Percentiles rank a stretch among this genome's conserved stretches.
Conservation (phyloP, 2,329 filamentous ascomycete species). For the Venturia pyrina region DNA sequence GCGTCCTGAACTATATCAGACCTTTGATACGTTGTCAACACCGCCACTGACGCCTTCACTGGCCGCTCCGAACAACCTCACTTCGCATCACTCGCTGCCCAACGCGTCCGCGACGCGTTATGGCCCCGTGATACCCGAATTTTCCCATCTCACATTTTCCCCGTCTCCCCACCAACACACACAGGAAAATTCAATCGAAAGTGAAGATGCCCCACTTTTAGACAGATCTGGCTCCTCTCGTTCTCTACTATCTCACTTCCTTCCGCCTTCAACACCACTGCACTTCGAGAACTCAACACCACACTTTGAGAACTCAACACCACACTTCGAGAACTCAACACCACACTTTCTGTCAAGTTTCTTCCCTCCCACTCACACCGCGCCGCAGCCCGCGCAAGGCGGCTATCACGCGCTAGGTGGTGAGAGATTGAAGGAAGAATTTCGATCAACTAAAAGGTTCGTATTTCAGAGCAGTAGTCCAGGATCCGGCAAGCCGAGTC, state of each 20-base stretch:
- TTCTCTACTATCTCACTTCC: neutral
- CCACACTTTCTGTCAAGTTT: neutral
- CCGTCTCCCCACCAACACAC: neutral
- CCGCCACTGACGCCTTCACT: constrained; percentile 10
- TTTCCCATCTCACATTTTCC: neutral
- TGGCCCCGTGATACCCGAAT: neutral
- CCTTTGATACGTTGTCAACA: constrained; percentile 1
- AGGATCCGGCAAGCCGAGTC: neutral
- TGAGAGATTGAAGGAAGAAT: neutral
- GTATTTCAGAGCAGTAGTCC: neutral
- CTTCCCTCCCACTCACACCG: neutral
- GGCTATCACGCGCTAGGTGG: neutral
- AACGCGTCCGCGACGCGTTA: neutral
- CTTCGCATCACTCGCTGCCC: neutral
- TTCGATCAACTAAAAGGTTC: neutral
- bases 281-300: neutral
- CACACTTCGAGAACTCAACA: neutral
- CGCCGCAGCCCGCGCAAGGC: neutral
- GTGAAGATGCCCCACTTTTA: neutral
- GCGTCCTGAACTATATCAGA: neutral
- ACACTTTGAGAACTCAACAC: neutral
- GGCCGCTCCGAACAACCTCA: neutral
- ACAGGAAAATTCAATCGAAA: neutral
- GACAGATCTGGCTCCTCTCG: neutral
- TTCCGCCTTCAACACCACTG: neutral